Percentiles rank a stretch among this genome's conserved stretches.
Conservation (phyloP, 2,329 filamentous ascomycete species). For the Rhinocladiella similis region DNA sequence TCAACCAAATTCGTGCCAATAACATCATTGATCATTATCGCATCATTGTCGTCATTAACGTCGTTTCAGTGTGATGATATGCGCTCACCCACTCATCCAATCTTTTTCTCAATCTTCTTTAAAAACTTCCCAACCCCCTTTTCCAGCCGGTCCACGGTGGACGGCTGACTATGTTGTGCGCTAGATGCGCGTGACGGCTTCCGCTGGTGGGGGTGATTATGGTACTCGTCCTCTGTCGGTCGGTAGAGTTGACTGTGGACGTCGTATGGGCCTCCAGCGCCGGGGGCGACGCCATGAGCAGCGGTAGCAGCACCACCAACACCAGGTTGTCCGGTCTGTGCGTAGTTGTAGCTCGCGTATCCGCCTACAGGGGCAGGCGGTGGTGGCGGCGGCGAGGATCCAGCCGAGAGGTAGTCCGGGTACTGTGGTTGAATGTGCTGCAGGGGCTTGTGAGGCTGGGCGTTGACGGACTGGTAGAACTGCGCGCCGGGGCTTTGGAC, state of each 20-base stretch:
- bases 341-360: conserved; percentile 45
- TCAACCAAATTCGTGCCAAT: neutral
- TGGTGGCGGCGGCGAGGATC: conserved; percentile 26
- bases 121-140: conserved; percentile 46
- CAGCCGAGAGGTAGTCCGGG: conserved; percentile 32
- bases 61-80: neutral
- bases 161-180: conserved; percentile 30
- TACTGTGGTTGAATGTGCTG: conserved; percentile 36
- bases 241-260: conserved; percentile 49
- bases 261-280: conserved; percentile 35
- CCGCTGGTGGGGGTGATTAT: conserved; percentile 36
- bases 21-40: neutral
- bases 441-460: conserved; percentile 30
- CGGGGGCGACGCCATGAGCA: no score
- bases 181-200: conserved; percentile 17
- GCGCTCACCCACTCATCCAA: conserved; percentile 14
- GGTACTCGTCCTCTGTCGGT: conserved; percentile 45
- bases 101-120: conserved; percentile 47
- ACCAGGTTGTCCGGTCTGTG: conserved; percentile 31
- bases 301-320: conserved; percentile 1
- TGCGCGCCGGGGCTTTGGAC: conserved; percentile 32
- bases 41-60: neutral
- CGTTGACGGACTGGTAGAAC: conserved; percentile 30
- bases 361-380: conserved; percentile 32
- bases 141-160: conserved; percentile 41